Evolutionary conservation across 148 eudicot species (phyloP).

Genomic region (Beta vulgaris): DNA sequence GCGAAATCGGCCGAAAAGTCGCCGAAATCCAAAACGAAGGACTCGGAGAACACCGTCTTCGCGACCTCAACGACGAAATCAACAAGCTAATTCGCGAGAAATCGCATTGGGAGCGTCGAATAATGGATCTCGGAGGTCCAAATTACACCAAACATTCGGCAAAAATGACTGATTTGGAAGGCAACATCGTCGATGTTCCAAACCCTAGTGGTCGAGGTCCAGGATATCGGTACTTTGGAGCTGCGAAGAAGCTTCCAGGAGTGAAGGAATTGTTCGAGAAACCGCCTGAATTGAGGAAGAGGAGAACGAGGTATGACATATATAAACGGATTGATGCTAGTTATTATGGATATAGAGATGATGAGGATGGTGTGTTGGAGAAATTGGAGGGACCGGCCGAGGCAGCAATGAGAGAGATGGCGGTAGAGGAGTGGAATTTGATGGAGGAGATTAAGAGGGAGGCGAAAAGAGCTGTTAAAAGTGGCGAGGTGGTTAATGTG

Average conservation of each 20-base stretch:
- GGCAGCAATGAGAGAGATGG: constrained; percentile 66
- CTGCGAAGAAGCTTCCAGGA: constrained; percentile 88
- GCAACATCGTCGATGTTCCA: constrained; percentile 88
- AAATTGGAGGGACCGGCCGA: constrained; percentile 75
- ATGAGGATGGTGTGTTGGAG: constrained; percentile 81
- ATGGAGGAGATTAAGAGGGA: constrained; percentile 88
- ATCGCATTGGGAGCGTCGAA: constrained; percentile 78
- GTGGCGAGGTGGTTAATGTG: constrained; percentile 66
- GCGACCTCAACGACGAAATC: constrained; percentile 86
- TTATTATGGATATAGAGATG: constrained; percentile 89
- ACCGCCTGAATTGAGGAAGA: constrained; percentile 83
- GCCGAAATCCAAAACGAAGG: constrained; percentile 94
- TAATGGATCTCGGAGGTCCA: constrained; percentile 81
- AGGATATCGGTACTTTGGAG: constrained; percentile 89
- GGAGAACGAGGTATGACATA: constrained; percentile 87
- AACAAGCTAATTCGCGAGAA: constrained; percentile 76
- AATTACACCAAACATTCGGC: constrained; percentile 64
- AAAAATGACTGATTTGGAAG: constrained; percentile 92
- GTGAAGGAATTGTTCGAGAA: constrained; percentile 84
- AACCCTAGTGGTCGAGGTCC: constrained; percentile 94
- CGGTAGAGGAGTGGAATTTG: constrained; percentile 64
- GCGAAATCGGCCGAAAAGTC: constrained; percentile 81
- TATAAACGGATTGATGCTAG: constrained; percentile 85
- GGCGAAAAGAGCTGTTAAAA: constrained; percentile 77
- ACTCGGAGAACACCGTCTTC: constrained; percentile 75